Conservation (phyloP, 306 rosid species). For the Medicago lupulina region DNA sequence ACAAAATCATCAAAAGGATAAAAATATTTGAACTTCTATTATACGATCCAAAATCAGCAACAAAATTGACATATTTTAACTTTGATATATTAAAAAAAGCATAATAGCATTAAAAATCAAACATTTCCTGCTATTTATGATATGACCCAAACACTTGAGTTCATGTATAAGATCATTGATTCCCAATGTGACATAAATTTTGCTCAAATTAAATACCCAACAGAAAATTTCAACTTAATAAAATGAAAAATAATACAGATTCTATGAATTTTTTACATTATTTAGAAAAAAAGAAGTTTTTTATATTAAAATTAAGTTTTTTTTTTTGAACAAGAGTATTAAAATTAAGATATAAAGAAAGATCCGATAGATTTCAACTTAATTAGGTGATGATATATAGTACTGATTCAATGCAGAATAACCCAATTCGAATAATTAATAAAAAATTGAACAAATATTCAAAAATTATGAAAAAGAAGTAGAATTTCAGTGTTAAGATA, state of each 20-base stretch:
- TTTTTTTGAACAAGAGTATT: too few species aligned
- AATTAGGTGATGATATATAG: background rate
- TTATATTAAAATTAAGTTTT: too few species aligned
- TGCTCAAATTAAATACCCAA: conserved; percentile 2
- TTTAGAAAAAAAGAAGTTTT: too few species aligned
- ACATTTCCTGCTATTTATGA: background rate
- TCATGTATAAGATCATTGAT: background rate
- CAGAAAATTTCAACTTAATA: conserved; percentile 14
- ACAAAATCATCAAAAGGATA: background rate
- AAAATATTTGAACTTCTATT: too few species aligned
- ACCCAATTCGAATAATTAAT: background rate
- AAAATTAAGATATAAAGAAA: background rate
- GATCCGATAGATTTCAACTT: conserved; percentile 2
- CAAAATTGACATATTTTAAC: background rate
- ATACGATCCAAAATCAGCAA: conserved; percentile 18
- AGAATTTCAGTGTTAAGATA: conserved; percentile 17
- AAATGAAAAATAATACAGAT: background rate
- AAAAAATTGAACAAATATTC: background rate
- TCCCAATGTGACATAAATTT: background rate
- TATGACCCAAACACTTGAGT: background rate
- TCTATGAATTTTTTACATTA: background rate
- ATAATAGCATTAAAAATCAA: conserved; percentile 2
- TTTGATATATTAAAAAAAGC: too few species aligned
- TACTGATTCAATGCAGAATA: conserved; percentile 22
- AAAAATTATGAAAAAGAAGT: background rate